Percentiles rank a stretch among this genome's conserved stretches.
These are phyloP conservation scores for Yamadazyma philogaea DNA, from an alignment of 805 yeast genomes.

Conservation along the genomic window DNA sequence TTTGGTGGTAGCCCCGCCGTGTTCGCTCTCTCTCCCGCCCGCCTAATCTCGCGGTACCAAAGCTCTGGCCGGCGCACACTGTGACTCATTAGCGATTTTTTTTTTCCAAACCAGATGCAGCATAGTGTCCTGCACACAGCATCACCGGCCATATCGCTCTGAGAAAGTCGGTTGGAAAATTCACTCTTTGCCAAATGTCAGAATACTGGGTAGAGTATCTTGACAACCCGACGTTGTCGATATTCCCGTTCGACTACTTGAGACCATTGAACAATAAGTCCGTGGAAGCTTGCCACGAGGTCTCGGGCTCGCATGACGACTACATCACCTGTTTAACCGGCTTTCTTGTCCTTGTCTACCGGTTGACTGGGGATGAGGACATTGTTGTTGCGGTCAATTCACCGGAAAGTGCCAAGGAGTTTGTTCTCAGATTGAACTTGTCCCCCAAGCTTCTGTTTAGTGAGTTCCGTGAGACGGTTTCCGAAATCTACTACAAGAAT, in stretches of 20 bases:
- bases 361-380: constrained; percentile 93
- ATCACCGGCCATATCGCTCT: not conserved
- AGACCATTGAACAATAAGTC: constrained; percentile 68
- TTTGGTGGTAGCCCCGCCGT: not conserved
- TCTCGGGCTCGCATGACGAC: constrained; percentile 13
- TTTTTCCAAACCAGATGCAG: not conserved
- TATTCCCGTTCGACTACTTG: constrained; percentile 82
- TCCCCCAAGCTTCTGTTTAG: constrained; percentile 53
- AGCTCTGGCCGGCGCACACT: too few species aligned
- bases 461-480: constrained; percentile 48
- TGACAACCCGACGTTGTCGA: constrained; percentile 81
- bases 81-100: constrained; percentile 1
- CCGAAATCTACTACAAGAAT: constrained; percentile 36
- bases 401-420: constrained; percentile 31
- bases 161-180: not conserved
- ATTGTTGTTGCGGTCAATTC: constrained; percentile 77
- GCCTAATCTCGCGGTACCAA: too few species aligned
- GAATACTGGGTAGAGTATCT: constrained; percentile 60
- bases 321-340: constrained; percentile 61
- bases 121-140: not conserved
- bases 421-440: constrained; percentile 62
- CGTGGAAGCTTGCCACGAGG: constrained; percentile 54
- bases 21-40: not conserved
- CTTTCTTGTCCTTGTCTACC: constrained; percentile 65
- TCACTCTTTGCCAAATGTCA: not conserved